A percentile compares a stretch with the other conserved stretches of the same genome.
Conservation (phyloP, 75 land plant species). For the Pinus albicaulis region DNA sequence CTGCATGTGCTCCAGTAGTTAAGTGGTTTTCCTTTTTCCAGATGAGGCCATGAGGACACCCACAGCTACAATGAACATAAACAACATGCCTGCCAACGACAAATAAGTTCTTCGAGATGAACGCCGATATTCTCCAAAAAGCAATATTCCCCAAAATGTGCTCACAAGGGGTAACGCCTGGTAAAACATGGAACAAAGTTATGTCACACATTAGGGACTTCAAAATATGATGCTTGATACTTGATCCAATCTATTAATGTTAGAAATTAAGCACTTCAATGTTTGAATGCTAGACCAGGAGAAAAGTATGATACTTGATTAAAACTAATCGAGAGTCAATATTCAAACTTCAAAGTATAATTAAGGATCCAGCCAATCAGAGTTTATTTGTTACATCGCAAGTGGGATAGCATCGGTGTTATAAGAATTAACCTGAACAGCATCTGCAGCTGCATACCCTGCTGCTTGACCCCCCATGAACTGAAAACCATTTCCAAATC, state of each 20-base stretch:
- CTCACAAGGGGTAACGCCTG: slow-evolving; percentile 97
- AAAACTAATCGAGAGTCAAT: not conserved
- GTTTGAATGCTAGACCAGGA: slow-evolving; percentile 12
- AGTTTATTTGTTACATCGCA: not conserved
- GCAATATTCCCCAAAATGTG: slow-evolving; percentile 89
- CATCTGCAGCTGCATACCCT: slow-evolving; percentile 99
- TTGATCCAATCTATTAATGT: not conserved
- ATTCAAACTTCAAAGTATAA: no score
- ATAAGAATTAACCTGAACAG: slow-evolving; percentile 77
- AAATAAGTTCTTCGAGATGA: slow-evolving; percentile 80
- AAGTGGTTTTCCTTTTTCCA: slow-evolving; percentile 50
- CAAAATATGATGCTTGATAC: slow-evolving; percentile 10
- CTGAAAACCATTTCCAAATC: slow-evolving; percentile 95
- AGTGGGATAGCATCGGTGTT: not conserved
- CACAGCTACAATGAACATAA: slow-evolving; percentile 87
- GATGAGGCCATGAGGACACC: slow-evolving; percentile 86
- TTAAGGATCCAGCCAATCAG: not conserved
- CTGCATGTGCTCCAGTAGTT: not conserved
- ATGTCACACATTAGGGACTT: not conserved
- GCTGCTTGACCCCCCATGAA: slow-evolving; percentile 99
- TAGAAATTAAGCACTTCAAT: not conserved
- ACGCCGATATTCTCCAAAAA: slow-evolving; percentile 87
- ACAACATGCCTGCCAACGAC: slow-evolving; percentile 74
- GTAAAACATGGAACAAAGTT: not conserved
- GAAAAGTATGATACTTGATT: not conserved